Evolutionary conservation across 108 stramenopile genomes (phyloP).

Genomic region (Cyclotella choctawhatcheeana): DNA sequence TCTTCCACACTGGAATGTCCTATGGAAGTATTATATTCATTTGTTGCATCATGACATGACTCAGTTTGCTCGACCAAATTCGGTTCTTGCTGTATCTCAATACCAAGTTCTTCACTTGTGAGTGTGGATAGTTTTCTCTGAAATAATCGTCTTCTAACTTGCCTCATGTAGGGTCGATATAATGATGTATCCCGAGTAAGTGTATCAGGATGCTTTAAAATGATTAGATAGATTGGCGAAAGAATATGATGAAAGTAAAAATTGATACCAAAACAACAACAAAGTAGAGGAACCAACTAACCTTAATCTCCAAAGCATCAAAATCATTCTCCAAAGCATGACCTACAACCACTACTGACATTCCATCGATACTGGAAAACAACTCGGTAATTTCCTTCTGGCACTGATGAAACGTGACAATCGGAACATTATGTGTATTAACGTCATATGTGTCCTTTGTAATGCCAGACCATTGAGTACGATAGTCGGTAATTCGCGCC

Average conservation of each 20-base stretch:
- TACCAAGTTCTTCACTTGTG: conserved; percentile 52
- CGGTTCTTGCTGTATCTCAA: conserved; percentile 43
- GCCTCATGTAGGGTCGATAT: conserved; percentile 50
- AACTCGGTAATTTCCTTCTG: conserved; percentile 44
- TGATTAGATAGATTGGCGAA: not conserved
- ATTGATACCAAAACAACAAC: not conserved
- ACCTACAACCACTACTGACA: conserved; percentile 47
- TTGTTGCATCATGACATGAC: not conserved
- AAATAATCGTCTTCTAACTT: conserved; percentile 32
- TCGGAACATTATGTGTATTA: conserved; percentile 21
- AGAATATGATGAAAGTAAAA: not conserved
- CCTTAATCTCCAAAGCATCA: conserved; percentile 53
- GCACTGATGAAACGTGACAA: conserved; percentile 53
- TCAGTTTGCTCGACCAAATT: conserved; percentile 9
- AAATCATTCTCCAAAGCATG: conserved; percentile 62
- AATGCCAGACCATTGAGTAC: conserved; percentile 57
- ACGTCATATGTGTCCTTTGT: conserved; percentile 36
- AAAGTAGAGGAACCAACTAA: conserved; percentile 19
- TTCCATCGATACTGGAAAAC: conserved; percentile 41
- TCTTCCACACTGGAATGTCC: conserved; percentile 61
- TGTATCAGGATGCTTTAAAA: conserved; percentile 35
- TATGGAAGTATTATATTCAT: conserved; percentile 13
- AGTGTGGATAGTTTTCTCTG: conserved; percentile 46
- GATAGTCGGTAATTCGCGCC: conserved; percentile 52
- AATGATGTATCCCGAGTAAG: conserved; percentile 51